These are phyloP conservation scores for Fusarium sp. DNA, from an alignment of 2,329 filamentous ascomycete species.

Conservation along the genomic window DNA sequence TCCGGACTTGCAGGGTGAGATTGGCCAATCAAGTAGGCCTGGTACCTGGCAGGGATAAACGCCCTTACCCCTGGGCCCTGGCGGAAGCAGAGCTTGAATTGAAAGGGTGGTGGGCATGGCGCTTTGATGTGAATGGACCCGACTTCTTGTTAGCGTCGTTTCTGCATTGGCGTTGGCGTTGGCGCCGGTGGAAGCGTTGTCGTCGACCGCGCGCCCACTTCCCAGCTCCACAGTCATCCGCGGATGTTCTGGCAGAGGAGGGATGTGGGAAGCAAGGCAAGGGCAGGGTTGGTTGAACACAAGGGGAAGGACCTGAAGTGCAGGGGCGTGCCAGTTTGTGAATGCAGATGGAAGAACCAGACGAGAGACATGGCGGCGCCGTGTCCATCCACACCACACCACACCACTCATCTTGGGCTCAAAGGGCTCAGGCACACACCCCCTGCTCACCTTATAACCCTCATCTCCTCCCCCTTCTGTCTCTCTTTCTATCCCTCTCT, in stretches of 20 bases:
- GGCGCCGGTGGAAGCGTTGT: slow-evolving; percentile 37
- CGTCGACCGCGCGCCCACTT: slow-evolving; percentile 26
- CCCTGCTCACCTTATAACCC: slow-evolving; percentile 50
- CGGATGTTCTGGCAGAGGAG: slow-evolving; percentile 20
- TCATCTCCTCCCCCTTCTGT: slow-evolving; percentile 45
- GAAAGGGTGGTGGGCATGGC: slow-evolving; percentile 35
- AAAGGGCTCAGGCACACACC: slow-evolving; percentile 42
- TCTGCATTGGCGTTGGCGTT: slow-evolving; percentile 39
- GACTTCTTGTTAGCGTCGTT: slow-evolving; percentile 24
- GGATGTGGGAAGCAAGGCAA: slow-evolving; percentile 32
- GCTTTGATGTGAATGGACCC: slow-evolving; percentile 3
- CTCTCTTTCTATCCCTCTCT: slow-evolving; percentile 23
- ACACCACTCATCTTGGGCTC: slow-evolving; percentile 25
- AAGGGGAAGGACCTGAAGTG: slow-evolving; percentile 8
- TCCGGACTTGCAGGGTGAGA: slow-evolving; percentile 14
- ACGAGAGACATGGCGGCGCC: slow-evolving; percentile 39
- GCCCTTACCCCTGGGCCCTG: slow-evolving; percentile 25
- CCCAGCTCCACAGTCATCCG: slow-evolving; percentile 35
- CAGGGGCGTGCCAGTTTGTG: slow-evolving; percentile 31
- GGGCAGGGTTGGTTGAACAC: slow-evolving; percentile 21
- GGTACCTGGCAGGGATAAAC: slow-evolving; percentile 47
- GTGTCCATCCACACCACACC: slow-evolving; percentile 28
- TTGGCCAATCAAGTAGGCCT: slow-evolving; percentile 39
- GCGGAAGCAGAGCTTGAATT: slow-evolving; percentile 36
- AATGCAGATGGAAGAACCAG: slow-evolving; percentile 24